These are phyloP conservation scores for Arabis hirsuta DNA, from an alignment of 345 rosid genomes.

Conservation along the genomic window DNA sequence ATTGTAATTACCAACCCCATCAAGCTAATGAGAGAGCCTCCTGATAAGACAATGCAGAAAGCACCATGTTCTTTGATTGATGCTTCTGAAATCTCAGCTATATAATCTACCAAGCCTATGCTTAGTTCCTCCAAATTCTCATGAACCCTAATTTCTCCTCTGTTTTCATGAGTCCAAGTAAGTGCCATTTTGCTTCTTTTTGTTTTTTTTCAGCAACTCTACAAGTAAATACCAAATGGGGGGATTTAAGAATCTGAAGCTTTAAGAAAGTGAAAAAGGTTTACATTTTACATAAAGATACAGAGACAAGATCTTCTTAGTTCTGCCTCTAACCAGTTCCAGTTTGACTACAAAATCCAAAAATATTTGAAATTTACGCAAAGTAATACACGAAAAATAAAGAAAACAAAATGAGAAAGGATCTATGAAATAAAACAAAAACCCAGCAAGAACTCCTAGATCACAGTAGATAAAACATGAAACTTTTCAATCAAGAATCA, in stretches of 20 bases:
- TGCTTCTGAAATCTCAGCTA: conserved; percentile 83
- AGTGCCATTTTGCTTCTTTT: conserved; percentile 59
- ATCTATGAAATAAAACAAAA: background rate
- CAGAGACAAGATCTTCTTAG: background rate
- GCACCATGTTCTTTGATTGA: conserved; percentile 80
- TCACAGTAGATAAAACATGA: conserved; percentile 4
- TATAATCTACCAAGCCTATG: conserved; percentile 79
- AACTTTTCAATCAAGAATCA: conserved; percentile 15
- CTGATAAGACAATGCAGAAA: conserved; percentile 85
- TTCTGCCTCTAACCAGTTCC: conserved; percentile 1
- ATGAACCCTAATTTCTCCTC: conserved; percentile 76
- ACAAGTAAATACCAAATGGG: conserved; percentile 24
- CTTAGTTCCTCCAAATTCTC: conserved; percentile 74
- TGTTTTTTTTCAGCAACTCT: conserved; percentile 42
- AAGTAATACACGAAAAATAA: background rate
- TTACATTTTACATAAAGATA: conserved; percentile 18
- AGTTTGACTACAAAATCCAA: conserved; percentile 17
- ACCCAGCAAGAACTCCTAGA: conserved; percentile 8
- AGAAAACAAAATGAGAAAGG: background rate
- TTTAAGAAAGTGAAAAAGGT: background rate
- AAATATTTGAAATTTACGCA: conserved; percentile 5
- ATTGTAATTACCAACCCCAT: conserved; percentile 74
- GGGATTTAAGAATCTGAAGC: background rate
- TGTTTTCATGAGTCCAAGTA: conserved; percentile 59
- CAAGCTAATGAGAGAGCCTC: conserved; percentile 80